phyloP scores from a whole-genome alignment of 345 rosid genomes.

The Lagerstroemia speciosa region DNA sequence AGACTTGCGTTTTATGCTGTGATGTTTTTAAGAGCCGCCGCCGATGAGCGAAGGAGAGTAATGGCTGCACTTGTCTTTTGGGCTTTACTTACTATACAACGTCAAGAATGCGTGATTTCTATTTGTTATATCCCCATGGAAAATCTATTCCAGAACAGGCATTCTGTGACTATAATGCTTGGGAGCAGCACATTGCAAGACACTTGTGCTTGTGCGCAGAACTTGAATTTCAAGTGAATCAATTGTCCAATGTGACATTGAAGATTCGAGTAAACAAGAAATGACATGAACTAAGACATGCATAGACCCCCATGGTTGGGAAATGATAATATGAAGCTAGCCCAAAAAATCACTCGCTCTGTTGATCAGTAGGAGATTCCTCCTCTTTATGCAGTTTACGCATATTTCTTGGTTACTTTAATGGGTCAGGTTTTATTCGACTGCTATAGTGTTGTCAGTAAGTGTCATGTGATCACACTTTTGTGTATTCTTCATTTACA shows the following conservation, averaged over 20 bases:
- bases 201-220: no score
- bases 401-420: background rate
- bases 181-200: background rate
- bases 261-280: background rate
- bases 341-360: background rate
- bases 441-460: background rate
- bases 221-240: background rate
- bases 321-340: background rate
- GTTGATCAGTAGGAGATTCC: background rate
- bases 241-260: background rate
- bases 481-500: constrained; percentile 18
- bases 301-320: no score
- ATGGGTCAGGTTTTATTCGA: background rate
- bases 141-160: background rate
- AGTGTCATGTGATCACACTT: background rate
- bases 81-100: no score
- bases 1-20: background rate
- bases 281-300: background rate
- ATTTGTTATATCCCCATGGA: background rate
- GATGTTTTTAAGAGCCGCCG: no score
- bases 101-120: background rate
- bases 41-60: background rate
- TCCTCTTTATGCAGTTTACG: background rate
- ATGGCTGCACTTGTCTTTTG: background rate
- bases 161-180: background rate